Conservation (phyloP, 768 basidiomycete genomes). For the Termitomyces bulborhizus region DNA sequence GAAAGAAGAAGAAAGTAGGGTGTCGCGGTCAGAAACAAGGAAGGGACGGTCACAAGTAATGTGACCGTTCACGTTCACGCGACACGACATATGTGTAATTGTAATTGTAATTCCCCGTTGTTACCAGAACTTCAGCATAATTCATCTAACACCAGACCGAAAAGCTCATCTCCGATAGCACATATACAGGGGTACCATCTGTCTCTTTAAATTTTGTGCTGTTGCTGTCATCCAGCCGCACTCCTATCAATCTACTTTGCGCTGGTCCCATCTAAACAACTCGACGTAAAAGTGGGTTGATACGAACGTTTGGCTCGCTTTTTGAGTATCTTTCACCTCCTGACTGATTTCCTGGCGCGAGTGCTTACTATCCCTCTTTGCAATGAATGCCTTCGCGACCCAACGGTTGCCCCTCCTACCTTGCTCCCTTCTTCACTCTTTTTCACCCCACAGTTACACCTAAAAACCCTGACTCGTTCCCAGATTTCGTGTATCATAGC, state of each 20-base stretch:
- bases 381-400: slow-evolving; percentile 13
- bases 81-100: too few species aligned
- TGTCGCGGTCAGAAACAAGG: slow-evolving; percentile 14
- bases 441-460: slow-evolving; percentile 63
- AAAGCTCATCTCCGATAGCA: too few species aligned
- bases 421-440: slow-evolving; percentile 67
- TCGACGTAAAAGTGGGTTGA: slow-evolving; percentile 9
- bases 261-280: background rate
- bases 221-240: background rate
- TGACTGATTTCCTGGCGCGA: slow-evolving; percentile 18
- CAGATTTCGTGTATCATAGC: slow-evolving; percentile 58
- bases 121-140: too few species aligned
- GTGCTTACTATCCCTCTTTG: background rate
- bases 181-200: background rate
- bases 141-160: too few species aligned
- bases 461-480: slow-evolving; percentile 63
- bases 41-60: background rate
- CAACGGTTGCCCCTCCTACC: slow-evolving; percentile 42
- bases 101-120: too few species aligned
- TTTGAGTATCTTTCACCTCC: background rate
- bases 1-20: slow-evolving; percentile 3
- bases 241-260: background rate
- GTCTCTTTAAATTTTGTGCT: background rate
- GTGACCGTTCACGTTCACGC: background rate
- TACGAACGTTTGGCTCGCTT: slow-evolving; percentile 5